phyloP scores from a whole-genome alignment of 1,284 basidiomycete genomes.

The Irpex sp. region DNA sequence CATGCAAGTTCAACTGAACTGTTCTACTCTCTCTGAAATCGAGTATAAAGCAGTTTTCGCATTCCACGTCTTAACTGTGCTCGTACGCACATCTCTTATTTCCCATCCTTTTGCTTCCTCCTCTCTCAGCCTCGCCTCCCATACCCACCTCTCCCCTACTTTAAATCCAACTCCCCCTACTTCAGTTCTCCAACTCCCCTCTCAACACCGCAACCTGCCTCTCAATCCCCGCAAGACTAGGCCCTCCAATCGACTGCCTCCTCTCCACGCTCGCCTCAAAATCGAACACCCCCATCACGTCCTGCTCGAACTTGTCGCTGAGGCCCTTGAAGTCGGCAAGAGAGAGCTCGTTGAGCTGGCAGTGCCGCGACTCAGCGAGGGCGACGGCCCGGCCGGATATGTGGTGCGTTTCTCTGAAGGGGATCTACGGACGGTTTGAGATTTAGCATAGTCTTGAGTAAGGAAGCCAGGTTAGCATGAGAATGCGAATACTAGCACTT shows the following conservation, averaged over 20 bases:
- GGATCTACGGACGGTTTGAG: constrained; percentile 45
- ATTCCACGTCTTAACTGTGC: too few species aligned
- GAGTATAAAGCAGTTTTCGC: too few species aligned
- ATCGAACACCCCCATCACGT: constrained; percentile 82
- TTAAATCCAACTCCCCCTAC: too few species aligned
- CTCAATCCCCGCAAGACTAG: constrained; percentile 81
- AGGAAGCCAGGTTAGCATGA: constrained; percentile 1
- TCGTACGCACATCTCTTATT: too few species aligned
- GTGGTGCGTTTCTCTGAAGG: constrained; percentile 98
- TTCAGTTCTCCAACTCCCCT: constrained; percentile 32
- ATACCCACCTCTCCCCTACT: too few species aligned
- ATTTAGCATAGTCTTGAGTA: neutral
- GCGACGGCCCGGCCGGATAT: constrained; percentile 96
- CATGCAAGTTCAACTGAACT: too few species aligned
- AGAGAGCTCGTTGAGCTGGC: constrained; percentile 79
- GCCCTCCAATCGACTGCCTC: constrained; percentile 88
- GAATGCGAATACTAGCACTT: constrained; percentile 25
- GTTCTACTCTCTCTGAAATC: too few species aligned
- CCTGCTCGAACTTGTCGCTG: constrained; percentile 77
- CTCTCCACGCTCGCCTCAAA: constrained; percentile 97
- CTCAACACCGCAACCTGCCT: constrained; percentile 80
- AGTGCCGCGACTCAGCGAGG: constrained; percentile 81
- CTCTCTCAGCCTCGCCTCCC: too few species aligned
- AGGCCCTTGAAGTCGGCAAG: constrained; percentile 78
- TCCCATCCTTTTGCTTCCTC: too few species aligned